Evolutionary conservation across 495 filamentous ascomycete species (phyloP).

Genomic region (Trichoderma orchidacearum): DNA sequence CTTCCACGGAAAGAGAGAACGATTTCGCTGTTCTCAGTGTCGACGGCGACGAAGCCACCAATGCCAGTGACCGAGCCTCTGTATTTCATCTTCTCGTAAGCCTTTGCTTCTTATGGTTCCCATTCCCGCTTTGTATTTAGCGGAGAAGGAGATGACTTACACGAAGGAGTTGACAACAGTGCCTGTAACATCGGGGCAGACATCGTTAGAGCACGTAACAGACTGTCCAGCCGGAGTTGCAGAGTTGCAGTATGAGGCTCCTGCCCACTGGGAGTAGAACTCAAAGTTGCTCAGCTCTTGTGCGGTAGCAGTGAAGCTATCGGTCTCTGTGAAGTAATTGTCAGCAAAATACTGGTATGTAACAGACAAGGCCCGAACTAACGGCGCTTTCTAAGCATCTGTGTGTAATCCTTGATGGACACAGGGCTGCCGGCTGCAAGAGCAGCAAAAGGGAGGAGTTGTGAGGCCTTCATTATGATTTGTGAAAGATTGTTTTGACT

Average conservation of each 20-base stretch:
- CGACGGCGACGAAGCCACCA: conserved; percentile 56
- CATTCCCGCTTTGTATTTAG: too few relatives aligned
- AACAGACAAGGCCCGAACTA: not conserved
- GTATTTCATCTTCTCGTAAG: too few relatives aligned
- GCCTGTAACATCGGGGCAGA: conserved; percentile 50
- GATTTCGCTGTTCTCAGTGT: conserved; percentile 45
- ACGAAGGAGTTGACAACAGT: conserved; percentile 42
- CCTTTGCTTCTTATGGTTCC: too few relatives aligned
- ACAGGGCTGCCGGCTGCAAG: not conserved
- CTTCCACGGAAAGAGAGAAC: conserved; percentile 60
- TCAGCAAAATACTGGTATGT: not conserved
- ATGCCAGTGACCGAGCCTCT: conserved; percentile 34
- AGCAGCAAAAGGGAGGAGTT: not conserved
- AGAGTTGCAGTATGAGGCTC: conserved; percentile 52
- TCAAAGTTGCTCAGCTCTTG: conserved; percentile 35
- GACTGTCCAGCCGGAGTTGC: conserved; percentile 33
- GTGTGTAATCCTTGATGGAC: not conserved
- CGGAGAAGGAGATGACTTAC: conserved; percentile 27
- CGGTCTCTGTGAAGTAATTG: conserved; percentile 6
- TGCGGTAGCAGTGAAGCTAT: conserved; percentile 10
- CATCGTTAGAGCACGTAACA: conserved; percentile 42
- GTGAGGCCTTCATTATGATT: conserved; percentile 10
- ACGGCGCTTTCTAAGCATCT: not conserved
- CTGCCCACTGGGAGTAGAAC: conserved; percentile 57
- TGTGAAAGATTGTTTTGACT: not conserved